These are phyloP conservation scores for Phytophthora pisi DNA, from an alignment of 352 stramenopile genomes.

Conservation along the genomic window DNA sequence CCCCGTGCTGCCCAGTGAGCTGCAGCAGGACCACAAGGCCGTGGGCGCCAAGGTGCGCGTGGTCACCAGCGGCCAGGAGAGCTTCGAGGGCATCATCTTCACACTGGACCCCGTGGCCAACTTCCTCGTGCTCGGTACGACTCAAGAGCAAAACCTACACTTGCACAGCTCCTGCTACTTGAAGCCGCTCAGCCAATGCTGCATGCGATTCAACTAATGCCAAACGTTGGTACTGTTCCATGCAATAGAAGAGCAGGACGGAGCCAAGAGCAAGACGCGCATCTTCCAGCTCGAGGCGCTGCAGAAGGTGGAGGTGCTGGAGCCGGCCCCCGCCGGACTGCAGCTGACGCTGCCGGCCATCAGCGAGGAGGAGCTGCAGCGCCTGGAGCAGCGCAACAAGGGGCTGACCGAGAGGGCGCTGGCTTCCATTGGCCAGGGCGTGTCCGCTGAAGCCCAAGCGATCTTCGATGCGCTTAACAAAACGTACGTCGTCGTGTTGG, in stretches of 20 bases:
- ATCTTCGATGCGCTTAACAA: constrained; percentile 92
- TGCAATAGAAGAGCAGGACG: constrained; percentile 61
- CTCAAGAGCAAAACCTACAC: background rate
- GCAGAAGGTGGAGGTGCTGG: constrained; percentile 69
- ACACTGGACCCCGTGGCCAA: constrained; percentile 78
- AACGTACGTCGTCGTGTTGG: constrained; percentile 53
- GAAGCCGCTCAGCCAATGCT: background rate
- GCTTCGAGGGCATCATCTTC: constrained; percentile 77
- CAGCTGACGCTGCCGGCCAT: constrained; percentile 56
- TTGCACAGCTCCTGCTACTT: background rate
- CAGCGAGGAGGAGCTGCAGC: constrained; percentile 73
- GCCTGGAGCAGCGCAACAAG: constrained; percentile 82
- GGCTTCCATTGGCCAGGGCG: constrained; percentile 81
- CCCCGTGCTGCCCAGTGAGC: constrained; percentile 52
- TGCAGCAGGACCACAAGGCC: constrained; percentile 64
- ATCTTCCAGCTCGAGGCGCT: constrained; percentile 78
- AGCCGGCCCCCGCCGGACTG: constrained; percentile 51
- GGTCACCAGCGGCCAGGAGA: constrained; percentile 49
- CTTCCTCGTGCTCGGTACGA: constrained; percentile 78
- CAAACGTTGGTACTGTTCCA: background rate
- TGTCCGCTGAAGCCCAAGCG: constrained; percentile 68
- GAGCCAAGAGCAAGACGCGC: constrained; percentile 70
- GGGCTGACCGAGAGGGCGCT: constrained; percentile 66
- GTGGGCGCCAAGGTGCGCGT: constrained; percentile 74
- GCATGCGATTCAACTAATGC: background rate